Conservation (phyloP, 305 asterid species). For the Rubia balearica region DNA sequence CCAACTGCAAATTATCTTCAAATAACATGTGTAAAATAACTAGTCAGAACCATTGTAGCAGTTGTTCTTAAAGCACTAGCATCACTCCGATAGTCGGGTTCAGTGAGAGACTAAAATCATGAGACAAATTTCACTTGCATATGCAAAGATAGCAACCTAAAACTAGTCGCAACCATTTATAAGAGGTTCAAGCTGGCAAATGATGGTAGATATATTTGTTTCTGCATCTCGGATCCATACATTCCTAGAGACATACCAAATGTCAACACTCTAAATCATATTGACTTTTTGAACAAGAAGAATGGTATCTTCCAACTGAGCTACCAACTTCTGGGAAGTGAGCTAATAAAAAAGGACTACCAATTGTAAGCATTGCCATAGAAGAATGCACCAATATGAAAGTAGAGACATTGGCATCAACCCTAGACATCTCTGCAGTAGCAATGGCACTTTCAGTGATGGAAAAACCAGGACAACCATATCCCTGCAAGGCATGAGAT, state of each 20-base stretch:
- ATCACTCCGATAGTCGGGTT: slow-evolving; percentile 95
- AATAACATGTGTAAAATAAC: slow-evolving; percentile 6
- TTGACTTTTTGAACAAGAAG: background rate
- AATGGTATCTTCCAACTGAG: background rate
- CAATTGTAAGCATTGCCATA: slow-evolving; percentile 88
- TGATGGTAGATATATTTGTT: slow-evolving; percentile 79
- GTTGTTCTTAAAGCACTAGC: slow-evolving; percentile 81
- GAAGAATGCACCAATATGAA: slow-evolving; percentile 89
- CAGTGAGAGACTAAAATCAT: slow-evolving; percentile 68
- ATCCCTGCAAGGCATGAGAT: slow-evolving; percentile 48
- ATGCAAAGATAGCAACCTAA: slow-evolving; percentile 1
- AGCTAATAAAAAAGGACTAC: slow-evolving; percentile 28
- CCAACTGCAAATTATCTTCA: background rate
- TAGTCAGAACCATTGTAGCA: slow-evolving; percentile 61
- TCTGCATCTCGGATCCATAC: slow-evolving; percentile 88
- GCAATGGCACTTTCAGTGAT: slow-evolving; percentile 79
- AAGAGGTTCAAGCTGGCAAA: slow-evolving; percentile 59
- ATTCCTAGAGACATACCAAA: slow-evolving; percentile 44
- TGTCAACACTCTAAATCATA: slow-evolving; percentile 13
- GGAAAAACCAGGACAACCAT: slow-evolving; percentile 90
- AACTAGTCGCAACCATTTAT: slow-evolving; percentile 10
- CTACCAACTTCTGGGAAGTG: background rate
- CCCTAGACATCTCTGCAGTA: slow-evolving; percentile 77
- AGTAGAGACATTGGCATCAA: slow-evolving; percentile 92
- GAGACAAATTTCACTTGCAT: slow-evolving; percentile 18